Conservation (phyloP, 2,329 filamentous ascomycete species). For the Penicillium janthinellum region DNA sequence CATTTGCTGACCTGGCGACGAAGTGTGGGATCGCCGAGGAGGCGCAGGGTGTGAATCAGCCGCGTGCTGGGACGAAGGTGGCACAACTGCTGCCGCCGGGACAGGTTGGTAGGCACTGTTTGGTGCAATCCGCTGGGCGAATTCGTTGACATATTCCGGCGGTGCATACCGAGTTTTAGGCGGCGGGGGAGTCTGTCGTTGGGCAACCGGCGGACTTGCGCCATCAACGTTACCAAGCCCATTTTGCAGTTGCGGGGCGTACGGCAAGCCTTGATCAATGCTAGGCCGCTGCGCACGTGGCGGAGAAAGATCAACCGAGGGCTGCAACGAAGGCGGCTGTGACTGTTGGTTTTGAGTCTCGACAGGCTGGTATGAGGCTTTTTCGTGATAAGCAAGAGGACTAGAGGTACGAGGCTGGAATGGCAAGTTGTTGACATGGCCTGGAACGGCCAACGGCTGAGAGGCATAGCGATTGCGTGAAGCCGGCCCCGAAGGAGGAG, state of each 20-base stretch:
- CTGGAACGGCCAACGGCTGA: conserved; percentile 35
- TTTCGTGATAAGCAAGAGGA: conserved; percentile 58
- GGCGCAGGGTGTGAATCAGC: conserved; percentile 38
- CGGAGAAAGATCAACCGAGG: conserved; percentile 26
- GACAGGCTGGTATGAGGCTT: conserved; percentile 36
- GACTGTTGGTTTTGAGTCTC: conserved; percentile 17
- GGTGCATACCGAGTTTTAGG: conserved; percentile 38
- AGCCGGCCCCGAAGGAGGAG: conserved; percentile 35
- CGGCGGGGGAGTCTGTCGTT: conserved; percentile 31
- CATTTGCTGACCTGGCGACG: conserved; percentile 60
- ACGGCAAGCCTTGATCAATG: conserved; percentile 22
- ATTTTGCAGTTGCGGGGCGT: conserved; percentile 15
- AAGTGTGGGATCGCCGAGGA: conserved; percentile 57
- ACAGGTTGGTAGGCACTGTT: conserved; percentile 16
- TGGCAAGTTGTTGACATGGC: conserved; percentile 43
- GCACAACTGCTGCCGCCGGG: conserved; percentile 10
- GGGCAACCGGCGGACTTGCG: conserved; percentile 9
- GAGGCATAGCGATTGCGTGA: conserved; percentile 44
- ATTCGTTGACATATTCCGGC: conserved; percentile 35
- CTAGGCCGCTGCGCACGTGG: conserved; percentile 25
- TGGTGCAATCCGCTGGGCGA: conserved; percentile 34
- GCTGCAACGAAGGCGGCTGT: conserved; percentile 29
- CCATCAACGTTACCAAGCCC: conserved; percentile 9
- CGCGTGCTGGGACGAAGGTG: conserved; percentile 27
- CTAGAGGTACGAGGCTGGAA: conserved; percentile 68